A percentile compares a stretch with the other conserved stretches of the same genome.
Conservation (phyloP, 306 rosid species). For the Begonia peltatifolia region DNA sequence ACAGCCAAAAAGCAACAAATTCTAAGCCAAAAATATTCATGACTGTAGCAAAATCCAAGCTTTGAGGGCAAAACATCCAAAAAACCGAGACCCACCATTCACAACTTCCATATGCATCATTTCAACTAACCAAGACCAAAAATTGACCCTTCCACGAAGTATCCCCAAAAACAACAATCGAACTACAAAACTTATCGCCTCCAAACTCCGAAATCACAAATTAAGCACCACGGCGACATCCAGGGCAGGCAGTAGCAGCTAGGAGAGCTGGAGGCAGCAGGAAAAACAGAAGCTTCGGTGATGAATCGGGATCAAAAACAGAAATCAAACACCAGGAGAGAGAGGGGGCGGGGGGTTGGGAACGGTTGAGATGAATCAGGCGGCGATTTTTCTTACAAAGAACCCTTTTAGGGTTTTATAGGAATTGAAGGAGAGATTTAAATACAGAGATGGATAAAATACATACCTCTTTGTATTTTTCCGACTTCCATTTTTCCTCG, state of each 20-base stretch:
- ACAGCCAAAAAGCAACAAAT: constrained; percentile 5
- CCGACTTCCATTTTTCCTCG: constrained; percentile 6
- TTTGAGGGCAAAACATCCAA: constrained; percentile 4
- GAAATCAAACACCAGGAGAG: background rate
- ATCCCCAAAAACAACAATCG: constrained; percentile 15
- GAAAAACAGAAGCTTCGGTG: constrained; percentile 1
- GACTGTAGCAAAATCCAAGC: constrained; percentile 12
- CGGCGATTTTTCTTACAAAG: constrained; percentile 71
- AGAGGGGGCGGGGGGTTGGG: constrained; percentile 1
- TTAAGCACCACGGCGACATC: too few relatives aligned
- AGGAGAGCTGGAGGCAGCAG: constrained; percentile 1
- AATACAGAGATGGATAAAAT: constrained; percentile 24
- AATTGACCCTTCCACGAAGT: constrained; percentile 8
- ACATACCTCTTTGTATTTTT: background rate
- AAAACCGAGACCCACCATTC: constrained; percentile 12
- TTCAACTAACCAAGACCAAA: constrained; percentile 17
- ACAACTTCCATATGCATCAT: constrained; percentile 16
- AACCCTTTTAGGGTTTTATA: constrained; percentile 84
- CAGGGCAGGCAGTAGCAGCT: too few relatives aligned
- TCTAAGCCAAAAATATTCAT: constrained; percentile 20
- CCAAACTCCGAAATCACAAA: background rate
- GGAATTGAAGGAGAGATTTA: constrained; percentile 31
- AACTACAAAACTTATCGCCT: constrained; percentile 1
- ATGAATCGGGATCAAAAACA: constrained; percentile 9
- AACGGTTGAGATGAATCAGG: constrained; percentile 36